Base-by-base conservation (phyloP, 2,329 filamentous ascomycete species). In the Lachnellula cervina region DNA sequence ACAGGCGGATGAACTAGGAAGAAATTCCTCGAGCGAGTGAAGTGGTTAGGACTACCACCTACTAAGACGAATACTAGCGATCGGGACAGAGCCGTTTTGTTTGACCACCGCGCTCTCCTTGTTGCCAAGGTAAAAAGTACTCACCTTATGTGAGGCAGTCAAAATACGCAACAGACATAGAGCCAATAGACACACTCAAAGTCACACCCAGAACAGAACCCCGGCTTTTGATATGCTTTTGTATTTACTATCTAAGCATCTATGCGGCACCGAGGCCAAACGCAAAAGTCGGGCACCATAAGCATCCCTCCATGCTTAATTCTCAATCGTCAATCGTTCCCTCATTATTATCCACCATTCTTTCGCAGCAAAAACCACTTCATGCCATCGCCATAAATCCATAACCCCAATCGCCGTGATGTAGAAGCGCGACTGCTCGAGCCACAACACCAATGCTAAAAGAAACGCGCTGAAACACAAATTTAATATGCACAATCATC, bases 401-500 rank as follows among this genome's bases (percentile, higher is more conserved):
- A 49, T n/a, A 16, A 57, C 37, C 34, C 28, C 28, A 37, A 43
- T 43, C 14, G 28, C 17, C 52, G 58, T 46, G 57, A 53, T 57
- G 56, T 55, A 58, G 40, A 63, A 61, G 57, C 59, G 55, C 59
- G 51, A 59, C 62, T 59, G 57, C 52, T 56, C 57, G 52, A 66
- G 58, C 62, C 65, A 64, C 53, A 67, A 68, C 67, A 69, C 67
- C 67, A 56, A 68, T 68, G 67, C 67, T 68, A 63, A 63, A 59
- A 64, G 51, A 63, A 65, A 62, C 51, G 49, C 59, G 51, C 56
- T 54, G 53, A 67, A 62, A 61, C 42, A 59, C 50, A 59, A 64
- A 57, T 58, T 62, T 60, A 64, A 64, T 64, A 68, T 65, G 58
- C 60, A 63, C 58, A 63, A 62, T 55, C 52, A 34, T 46, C 52